phyloP scores from a whole-genome alignment of 139 green algal genomes.

The Closterium sp. region DNA sequence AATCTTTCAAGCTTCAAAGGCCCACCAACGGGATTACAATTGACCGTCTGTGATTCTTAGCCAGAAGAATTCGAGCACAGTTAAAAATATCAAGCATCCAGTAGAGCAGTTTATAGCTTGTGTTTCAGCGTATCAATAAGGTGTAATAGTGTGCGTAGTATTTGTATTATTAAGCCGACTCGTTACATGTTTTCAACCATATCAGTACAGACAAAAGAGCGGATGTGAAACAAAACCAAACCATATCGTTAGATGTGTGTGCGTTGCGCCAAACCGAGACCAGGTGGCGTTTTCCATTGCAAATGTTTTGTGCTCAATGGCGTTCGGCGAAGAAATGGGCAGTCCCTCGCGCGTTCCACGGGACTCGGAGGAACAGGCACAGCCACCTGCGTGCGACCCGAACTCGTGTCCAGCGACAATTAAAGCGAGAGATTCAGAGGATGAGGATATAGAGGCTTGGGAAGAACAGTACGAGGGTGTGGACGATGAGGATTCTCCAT shows the following conservation, averaged over 20 bases:
- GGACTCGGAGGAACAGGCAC: not conserved
- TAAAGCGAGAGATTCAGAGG: not conserved
- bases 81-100: too few relatives aligned
- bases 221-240: too few relatives aligned
- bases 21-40: not conserved
- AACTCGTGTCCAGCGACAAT: not conserved
- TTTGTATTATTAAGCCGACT: too few relatives aligned
- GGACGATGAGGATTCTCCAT: not conserved
- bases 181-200: too few relatives aligned
- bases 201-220: too few relatives aligned
- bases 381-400: not conserved
- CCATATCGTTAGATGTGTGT: too few relatives aligned
- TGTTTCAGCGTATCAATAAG: too few relatives aligned
- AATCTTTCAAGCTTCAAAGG: not conserved
- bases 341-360: not conserved
- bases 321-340: not conserved
- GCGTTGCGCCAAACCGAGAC: too few relatives aligned
- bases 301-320: not conserved
- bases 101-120: too few relatives aligned
- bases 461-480: not conserved
- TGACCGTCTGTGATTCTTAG: not conserved
- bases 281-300: too few relatives aligned
- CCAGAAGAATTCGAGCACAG: not conserved
- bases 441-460: not conserved
- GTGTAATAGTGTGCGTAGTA: too few relatives aligned